Evolutionary conservation across 2,329 filamentous ascomycete genomes (phyloP).

Genomic region (Trichophyton simii): DNA sequence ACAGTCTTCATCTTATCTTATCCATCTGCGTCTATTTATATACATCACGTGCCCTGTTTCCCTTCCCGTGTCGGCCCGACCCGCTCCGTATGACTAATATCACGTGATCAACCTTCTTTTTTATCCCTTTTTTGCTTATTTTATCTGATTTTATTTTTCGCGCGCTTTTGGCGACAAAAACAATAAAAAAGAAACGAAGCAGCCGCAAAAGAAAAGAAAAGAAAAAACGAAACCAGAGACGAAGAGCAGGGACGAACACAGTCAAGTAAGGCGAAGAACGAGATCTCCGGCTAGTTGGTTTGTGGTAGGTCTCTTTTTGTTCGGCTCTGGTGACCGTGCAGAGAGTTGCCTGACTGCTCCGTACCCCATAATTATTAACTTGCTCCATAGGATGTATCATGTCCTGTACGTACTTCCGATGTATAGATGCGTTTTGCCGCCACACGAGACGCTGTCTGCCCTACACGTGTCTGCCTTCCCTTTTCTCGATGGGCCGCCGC

Average conservation of each 20-base stretch:
- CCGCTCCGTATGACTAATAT: not conserved
- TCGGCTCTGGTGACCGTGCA: too few species aligned
- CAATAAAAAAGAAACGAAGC: not conserved
- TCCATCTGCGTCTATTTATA: not conserved
- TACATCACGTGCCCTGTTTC: not conserved
- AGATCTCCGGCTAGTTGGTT: not conserved
- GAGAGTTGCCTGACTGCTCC: not conserved
- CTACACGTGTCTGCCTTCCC: not conserved
- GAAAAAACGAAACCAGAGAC: not conserved
- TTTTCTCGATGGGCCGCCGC: not conserved
- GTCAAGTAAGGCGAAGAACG: not conserved
- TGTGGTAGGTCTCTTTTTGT: not conserved
- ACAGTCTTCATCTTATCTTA: not conserved
- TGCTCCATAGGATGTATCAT: not conserved
- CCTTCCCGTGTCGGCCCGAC: not conserved
- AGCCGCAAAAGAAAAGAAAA: not conserved
- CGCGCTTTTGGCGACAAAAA: not conserved
- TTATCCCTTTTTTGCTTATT: not conserved
- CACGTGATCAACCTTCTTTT: not conserved
- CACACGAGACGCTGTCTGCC: not conserved
- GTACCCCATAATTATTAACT: not conserved
- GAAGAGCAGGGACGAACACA: not conserved
- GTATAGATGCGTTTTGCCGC: not conserved
- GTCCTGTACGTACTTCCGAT: not conserved
- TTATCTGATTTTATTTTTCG: not conserved